A percentile compares a stretch with the other conserved stretches of the same genome.
These are phyloP conservation scores for Didymella exigua DNA, from an alignment of 2,329 filamentous ascomycete genomes.

Conservation along the genomic window DNA sequence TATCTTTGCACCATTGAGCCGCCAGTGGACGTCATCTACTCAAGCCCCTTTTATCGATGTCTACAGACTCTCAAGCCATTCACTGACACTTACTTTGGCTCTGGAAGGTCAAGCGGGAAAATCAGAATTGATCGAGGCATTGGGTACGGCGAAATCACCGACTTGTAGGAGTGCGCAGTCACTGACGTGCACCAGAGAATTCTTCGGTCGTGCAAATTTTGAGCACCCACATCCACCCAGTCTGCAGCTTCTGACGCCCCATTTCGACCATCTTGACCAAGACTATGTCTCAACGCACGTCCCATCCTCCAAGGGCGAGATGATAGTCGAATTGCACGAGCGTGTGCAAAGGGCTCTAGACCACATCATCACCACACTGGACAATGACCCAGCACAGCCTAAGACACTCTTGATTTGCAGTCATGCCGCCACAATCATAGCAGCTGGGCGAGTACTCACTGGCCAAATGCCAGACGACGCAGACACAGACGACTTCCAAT, in stretches of 20 bases:
- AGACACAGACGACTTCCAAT: constrained; percentile 78
- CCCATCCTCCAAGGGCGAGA: constrained; percentile 78
- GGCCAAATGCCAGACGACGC: constrained; percentile 74
- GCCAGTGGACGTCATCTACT: constrained; percentile 76
- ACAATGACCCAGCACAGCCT: constrained; percentile 66
- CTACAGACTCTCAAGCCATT: constrained; percentile 49
- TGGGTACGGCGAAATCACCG: constrained; percentile 49
- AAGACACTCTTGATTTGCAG: constrained; percentile 80
- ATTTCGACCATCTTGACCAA: constrained; percentile 64
- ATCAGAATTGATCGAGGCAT: constrained; percentile 60
- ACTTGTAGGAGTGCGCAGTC: constrained; percentile 51
- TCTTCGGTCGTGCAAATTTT: constrained; percentile 87
- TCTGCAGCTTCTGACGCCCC: constrained; percentile 67
- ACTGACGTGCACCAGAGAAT: constrained; percentile 65
- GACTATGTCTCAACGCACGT: constrained; percentile 67
- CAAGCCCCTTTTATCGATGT: constrained; percentile 52
- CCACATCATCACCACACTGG: constrained; percentile 73
- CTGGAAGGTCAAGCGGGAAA: constrained; percentile 45
- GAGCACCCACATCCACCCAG: constrained; percentile 80
- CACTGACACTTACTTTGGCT: constrained; percentile 39
- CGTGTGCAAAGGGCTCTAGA: constrained; percentile 73
- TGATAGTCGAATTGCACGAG: constrained; percentile 77
- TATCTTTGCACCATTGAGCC: constrained; percentile 68
- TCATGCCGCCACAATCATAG: constrained; percentile 89
- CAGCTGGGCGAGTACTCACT: constrained; percentile 80